phyloP scores from a whole-genome alignment of 345 rosid species.

The Ceriops zippeliana region DNA sequence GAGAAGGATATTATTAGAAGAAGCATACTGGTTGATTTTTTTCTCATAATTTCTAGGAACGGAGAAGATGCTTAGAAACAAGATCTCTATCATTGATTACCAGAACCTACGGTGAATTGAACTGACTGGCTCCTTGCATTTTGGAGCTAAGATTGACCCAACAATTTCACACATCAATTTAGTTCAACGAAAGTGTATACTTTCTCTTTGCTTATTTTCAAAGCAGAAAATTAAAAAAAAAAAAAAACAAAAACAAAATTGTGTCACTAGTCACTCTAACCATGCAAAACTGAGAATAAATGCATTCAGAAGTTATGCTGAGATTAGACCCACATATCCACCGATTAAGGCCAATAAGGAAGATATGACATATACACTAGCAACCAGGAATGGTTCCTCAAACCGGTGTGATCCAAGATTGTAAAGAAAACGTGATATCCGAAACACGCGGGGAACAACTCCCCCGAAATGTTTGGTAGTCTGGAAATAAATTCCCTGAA shows the following conservation, averaged over 20 bases:
- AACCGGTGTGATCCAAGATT: conserved; percentile 46
- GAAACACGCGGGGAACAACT: conserved; percentile 34
- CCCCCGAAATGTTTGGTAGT: conserved; percentile 35
- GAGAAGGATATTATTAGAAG: too few species aligned
- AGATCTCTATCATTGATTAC: too few species aligned
- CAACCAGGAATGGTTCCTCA: conserved; percentile 53
- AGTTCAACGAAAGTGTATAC: too few species aligned
- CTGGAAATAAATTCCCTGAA: conserved; percentile 42
- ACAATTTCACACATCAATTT: too few species aligned
- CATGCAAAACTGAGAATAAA: conserved; percentile 7
- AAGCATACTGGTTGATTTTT: too few species aligned
- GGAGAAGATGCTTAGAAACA: too few species aligned
- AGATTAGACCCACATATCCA: conserved; percentile 53
- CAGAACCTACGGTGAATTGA: too few species aligned
- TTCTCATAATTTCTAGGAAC: too few species aligned
- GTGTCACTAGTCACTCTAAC: conserved; percentile 1
- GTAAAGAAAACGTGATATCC: conserved; percentile 54
- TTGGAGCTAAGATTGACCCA: too few species aligned
- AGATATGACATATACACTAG: conserved; percentile 45
- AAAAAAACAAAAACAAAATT: not conserved
- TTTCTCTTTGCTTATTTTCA: not conserved
- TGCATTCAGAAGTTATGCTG: conserved; percentile 36
- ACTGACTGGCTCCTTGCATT: too few species aligned
- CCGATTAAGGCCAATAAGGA: conserved; percentile 46
- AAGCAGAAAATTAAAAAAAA: not conserved